A percentile compares a stretch with the other conserved stretches of the same genome.
These are phyloP conservation scores for Clonostachys solani DNA, from an alignment of 2,329 filamentous ascomycete genomes.

Conservation along the genomic window DNA sequence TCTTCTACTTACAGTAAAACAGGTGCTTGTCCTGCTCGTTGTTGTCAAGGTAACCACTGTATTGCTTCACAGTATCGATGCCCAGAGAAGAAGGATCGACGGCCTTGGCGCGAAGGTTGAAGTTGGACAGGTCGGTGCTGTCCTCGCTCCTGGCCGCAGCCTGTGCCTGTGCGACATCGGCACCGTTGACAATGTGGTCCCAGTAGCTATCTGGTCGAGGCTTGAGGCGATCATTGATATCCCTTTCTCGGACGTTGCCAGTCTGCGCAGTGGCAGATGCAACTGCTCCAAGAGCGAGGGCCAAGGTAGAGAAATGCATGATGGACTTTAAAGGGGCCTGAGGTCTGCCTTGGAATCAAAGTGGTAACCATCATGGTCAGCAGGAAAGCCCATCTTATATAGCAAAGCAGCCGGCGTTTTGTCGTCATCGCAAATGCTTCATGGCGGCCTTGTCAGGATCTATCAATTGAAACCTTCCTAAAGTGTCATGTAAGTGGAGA, in stretches of 20 bases:
- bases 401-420: no score
- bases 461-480: no score
- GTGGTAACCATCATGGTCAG: no score
- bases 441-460: no score
- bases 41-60: conserved; percentile 95
- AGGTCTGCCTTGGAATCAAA: no score
- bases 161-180: conserved; percentile 74
- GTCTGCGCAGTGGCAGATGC: conserved; percentile 58
- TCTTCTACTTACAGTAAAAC: conserved; percentile 78
- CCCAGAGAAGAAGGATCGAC: conserved; percentile 82
- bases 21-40: conserved; percentile 96
- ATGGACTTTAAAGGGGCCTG: conserved; percentile 16
- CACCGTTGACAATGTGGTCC: conserved; percentile 86
- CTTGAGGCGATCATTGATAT: not conserved
- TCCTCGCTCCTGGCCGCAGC: conserved; percentile 41
- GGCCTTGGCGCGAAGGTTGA: conserved; percentile 85
- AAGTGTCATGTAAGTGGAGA: no score
- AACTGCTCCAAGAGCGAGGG: conserved; percentile 78
- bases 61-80: conserved; percentile 94
- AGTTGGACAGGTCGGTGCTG: conserved; percentile 79
- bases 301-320: conserved; percentile 81
- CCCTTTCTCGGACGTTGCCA: not conserved
- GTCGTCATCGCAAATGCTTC: no score
- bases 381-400: no score
- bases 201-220: conserved; percentile 72